Conservation (phyloP, 78 protist genomes). For the Isochrysis galbana region DNA sequence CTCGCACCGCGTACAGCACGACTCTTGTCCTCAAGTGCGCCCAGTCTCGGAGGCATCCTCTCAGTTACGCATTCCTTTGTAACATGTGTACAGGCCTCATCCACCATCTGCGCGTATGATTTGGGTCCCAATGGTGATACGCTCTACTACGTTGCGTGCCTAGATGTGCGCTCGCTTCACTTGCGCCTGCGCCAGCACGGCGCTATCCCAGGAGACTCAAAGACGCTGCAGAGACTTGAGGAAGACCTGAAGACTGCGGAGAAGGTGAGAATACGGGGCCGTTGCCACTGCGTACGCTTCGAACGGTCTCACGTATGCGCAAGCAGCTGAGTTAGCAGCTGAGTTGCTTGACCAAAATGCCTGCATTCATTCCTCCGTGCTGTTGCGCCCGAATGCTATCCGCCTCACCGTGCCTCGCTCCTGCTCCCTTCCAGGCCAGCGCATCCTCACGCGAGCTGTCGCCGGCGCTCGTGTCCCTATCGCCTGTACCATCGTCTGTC, state of each 20-base stretch:
- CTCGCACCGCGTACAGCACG: background rate
- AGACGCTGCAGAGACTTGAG: background rate
- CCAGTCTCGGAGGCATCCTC: no score
- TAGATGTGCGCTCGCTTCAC: background rate
- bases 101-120: background rate
- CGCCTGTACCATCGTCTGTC: background rate
- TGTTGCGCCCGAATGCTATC: no score
- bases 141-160: background rate
- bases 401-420: no score
- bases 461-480: background rate
- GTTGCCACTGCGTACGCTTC: no score
- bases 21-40: background rate
- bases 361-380: no score
- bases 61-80: no score
- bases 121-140: constrained; percentile 7
- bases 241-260: background rate
- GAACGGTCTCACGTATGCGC: no score
- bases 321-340: no score
- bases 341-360: no score
- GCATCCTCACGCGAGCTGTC: background rate
- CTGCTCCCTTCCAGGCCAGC: no score
- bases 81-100: no score
- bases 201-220: background rate
- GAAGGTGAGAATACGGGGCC: background rate
- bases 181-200: background rate